phyloP scores from a whole-genome alignment of 768 basidiomycete species.

The Macrolepiota dolichaula region DNA sequence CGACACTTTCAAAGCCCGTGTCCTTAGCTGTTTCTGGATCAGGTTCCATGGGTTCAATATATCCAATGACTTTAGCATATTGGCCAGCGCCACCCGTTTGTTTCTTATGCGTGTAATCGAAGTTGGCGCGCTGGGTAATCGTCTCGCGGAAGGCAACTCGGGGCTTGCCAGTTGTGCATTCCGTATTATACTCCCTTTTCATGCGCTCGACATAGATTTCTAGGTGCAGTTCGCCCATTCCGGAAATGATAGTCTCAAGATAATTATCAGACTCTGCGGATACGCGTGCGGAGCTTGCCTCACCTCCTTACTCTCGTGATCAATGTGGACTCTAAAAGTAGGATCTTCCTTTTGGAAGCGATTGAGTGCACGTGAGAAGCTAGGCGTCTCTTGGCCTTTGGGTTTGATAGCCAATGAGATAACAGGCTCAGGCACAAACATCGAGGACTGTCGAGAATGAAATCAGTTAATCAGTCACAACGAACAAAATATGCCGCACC shows the following conservation, averaged over 20 bases:
- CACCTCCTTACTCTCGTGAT: constrained; percentile 92
- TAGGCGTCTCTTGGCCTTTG: constrained; percentile 88
- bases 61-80: constrained; percentile 89
- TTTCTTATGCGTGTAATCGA: constrained; percentile 95
- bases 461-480: constrained; percentile 2
- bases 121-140: constrained; percentile 76
- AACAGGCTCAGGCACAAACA: constrained; percentile 98
- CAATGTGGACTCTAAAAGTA: constrained; percentile 96
- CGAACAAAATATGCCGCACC: constrained; percentile 44
- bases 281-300: constrained; percentile 3
- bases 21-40: constrained; percentile 78
- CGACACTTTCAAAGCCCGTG: constrained; percentile 76
- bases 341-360: constrained; percentile 99
- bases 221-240: constrained; percentile 98
- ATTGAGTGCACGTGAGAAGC: constrained; percentile 94
- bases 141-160: constrained; percentile 97
- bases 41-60: constrained; percentile 84
- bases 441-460: constrained; percentile 66
- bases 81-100: constrained; percentile 98
- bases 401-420: constrained; percentile 95
- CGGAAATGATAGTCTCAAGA: constrained; percentile 91
- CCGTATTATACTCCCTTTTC: constrained; percentile 94
- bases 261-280: background rate
- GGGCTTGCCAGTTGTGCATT: constrained; percentile 92
- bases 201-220: constrained; percentile 99